A percentile compares a stretch with the other conserved stretches of the same genome.
phyloP scores from a whole-genome alignment of 306 rosid species.

The Bauhinia variegata region DNA sequence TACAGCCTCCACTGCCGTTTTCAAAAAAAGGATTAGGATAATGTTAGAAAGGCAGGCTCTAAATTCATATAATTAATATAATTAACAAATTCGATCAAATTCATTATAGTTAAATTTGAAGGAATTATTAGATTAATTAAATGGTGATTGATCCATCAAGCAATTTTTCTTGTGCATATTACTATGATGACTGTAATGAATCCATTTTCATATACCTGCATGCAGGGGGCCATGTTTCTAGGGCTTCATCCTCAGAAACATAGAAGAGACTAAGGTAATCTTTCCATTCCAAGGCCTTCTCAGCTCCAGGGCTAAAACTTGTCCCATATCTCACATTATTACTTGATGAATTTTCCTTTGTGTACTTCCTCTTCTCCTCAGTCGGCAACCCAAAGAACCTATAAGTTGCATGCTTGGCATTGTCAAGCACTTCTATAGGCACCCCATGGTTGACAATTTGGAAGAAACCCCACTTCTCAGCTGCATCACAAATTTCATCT shows the following conservation, averaged over 20 bases:
- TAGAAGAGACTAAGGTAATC: constrained; percentile 61
- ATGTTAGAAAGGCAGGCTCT: too few relatives aligned
- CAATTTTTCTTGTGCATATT: too few relatives aligned
- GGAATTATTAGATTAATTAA: too few relatives aligned
- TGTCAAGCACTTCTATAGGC: constrained; percentile 46
- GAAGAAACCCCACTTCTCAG: constrained; percentile 70
- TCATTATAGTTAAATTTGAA: too few relatives aligned
- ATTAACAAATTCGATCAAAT: too few relatives aligned
- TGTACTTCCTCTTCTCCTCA: constrained; percentile 51
- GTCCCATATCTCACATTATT: constrained; percentile 52
- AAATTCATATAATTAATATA: too few relatives aligned
- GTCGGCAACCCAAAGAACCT: constrained; percentile 50
- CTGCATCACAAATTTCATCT: constrained; percentile 56
- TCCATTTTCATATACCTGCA: constrained; percentile 65
- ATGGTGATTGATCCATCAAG: too few relatives aligned
- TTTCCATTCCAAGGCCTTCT: constrained; percentile 71
- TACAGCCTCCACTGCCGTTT: too few relatives aligned
- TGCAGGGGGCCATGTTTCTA: constrained; percentile 52
- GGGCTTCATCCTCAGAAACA: constrained; percentile 63
- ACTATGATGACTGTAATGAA: too few relatives aligned
- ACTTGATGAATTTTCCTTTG: constrained; percentile 44
- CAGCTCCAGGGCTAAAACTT: constrained; percentile 55
- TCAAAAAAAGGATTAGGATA: too few relatives aligned
- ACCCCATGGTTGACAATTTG: constrained; percentile 66
- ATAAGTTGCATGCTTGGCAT: constrained; percentile 54